A percentile compares a stretch with the other conserved stretches of the same genome.
Evolutionary conservation across 2,329 filamentous ascomycete genomes (phyloP).

Genomic region (Botrytis pseudocinerea): DNA sequence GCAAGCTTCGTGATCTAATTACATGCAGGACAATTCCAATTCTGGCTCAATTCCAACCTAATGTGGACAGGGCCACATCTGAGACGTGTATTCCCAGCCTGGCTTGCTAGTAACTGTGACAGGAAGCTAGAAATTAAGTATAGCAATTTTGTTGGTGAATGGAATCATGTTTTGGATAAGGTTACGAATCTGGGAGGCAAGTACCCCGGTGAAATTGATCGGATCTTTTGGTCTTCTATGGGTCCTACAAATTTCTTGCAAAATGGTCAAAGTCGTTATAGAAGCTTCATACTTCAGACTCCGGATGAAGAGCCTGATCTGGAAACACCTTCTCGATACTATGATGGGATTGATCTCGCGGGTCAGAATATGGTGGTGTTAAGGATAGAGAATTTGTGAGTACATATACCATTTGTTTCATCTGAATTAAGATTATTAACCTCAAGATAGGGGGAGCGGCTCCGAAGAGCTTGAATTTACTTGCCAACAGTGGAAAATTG

Average conservation of each 20-base stretch:
- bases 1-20: neutral
- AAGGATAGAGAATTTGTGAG: constrained; percentile 13
- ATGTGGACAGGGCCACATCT: constrained; percentile 10
- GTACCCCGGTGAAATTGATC: constrained; percentile 8
- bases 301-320: neutral
- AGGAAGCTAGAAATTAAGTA: neutral
- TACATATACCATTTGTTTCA: neutral
- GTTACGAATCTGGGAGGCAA: neutral
- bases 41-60: neutral
- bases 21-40: constrained; percentile 7
- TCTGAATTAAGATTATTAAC: neutral
- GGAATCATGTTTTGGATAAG: neutral
- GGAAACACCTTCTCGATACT: neutral
- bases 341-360: neutral
- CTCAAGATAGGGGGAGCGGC: neutral
- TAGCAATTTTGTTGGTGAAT: constrained; percentile 6
- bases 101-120: constrained; percentile 5
- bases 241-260: constrained; percentile 1
- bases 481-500: constrained; percentile 14
- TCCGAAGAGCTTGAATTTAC: constrained; percentile 14
- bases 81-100: constrained; percentile 4
- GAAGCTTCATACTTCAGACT: neutral
- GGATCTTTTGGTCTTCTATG: constrained; percentile 2
- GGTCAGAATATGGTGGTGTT: constrained; percentile 13
- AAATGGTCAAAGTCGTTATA: constrained; percentile 5